phyloP scores from a whole-genome alignment of 2,329 filamentous ascomycete genomes.

The Fusarium proliferatum region DNA sequence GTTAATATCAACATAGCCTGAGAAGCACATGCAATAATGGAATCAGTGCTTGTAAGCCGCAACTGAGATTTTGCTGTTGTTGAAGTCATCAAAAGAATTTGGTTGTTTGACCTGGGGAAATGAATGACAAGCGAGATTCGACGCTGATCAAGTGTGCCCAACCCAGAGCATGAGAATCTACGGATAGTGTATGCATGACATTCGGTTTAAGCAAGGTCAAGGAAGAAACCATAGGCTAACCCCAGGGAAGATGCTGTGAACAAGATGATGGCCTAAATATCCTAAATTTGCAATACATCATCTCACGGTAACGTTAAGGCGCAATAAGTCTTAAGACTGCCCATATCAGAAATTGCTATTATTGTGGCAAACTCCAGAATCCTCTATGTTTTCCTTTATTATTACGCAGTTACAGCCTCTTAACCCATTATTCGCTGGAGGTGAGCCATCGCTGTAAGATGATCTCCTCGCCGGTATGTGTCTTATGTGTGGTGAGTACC shows the following conservation, averaged over 20 bases:
- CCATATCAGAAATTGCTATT: background rate
- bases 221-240: conserved; percentile 2
- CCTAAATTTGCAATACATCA: background rate
- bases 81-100: background rate
- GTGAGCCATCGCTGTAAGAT: background rate
- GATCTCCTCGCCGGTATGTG: conserved; percentile 27
- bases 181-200: background rate
- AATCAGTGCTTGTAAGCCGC: background rate
- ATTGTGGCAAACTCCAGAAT: background rate
- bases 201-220: conserved; percentile 2
- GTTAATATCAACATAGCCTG: background rate
- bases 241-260: conserved; percentile 6
- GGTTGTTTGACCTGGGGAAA: conserved; percentile 4
- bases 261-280: background rate
- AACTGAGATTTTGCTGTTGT: background rate
- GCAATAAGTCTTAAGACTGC: background rate
- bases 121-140: conserved; percentile 29
- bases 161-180: background rate
- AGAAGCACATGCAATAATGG: background rate
- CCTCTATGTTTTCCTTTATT: background rate
- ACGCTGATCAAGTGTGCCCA: background rate
- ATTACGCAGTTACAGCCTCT: background rate
- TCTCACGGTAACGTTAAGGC: background rate
- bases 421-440: background rate
- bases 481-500: conserved; percentile 21